These are phyloP conservation scores for Nyssa sinensis DNA, from an alignment of 148 eudicot species.

Conservation along the genomic window DNA sequence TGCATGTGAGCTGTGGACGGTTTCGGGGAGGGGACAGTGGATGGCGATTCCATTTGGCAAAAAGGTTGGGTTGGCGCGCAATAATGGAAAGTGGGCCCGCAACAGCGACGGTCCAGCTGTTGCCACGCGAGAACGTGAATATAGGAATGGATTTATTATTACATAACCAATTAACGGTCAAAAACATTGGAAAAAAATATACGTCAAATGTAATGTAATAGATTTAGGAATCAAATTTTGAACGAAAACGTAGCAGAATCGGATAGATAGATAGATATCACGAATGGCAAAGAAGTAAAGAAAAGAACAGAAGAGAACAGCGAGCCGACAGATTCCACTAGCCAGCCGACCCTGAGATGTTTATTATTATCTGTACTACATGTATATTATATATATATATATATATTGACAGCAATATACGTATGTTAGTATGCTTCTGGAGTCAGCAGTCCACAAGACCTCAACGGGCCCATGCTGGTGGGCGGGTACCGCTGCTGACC, in stretches of 20 bases:
- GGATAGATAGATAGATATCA: too few species aligned
- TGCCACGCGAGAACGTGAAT: background rate
- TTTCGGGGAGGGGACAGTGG: background rate
- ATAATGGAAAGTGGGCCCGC: conserved; percentile 6
- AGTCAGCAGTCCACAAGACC: background rate
- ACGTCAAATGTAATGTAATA: too few species aligned
- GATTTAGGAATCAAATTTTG: too few species aligned
- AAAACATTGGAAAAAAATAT: too few species aligned
- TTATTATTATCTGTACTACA: background rate
- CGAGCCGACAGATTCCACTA: background rate
- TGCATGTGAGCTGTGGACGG: background rate
- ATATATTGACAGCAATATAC: background rate
- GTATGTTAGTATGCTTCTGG: background rate
- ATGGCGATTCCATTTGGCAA: background rate
- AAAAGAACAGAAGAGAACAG: background rate
- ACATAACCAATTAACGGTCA: background rate
- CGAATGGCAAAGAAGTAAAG: background rate
- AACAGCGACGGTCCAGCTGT: conserved; percentile 4
- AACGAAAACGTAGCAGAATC: too few species aligned
- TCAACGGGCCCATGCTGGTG: background rate
- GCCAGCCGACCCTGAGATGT: background rate
- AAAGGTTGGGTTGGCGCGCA: conserved; percentile 1
- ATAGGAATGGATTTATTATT: background rate
- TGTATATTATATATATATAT: background rate
- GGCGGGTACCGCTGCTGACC: background rate